Base-by-base conservation (phyloP, 192 early-diverging fungal genomes). In the Coemansia sp. region DNA sequence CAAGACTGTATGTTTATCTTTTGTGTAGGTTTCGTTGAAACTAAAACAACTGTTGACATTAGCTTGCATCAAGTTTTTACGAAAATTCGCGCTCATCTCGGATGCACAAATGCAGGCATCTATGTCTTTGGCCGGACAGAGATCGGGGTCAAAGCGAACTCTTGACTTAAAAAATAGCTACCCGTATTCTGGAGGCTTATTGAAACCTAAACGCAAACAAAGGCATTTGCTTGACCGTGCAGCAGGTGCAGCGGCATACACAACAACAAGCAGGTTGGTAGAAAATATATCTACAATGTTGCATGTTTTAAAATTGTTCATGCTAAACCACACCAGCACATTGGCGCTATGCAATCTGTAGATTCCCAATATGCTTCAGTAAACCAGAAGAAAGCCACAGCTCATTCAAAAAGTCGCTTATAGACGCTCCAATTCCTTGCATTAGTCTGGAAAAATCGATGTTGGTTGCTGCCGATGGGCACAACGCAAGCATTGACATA, bases 1-100 rank as follows among this genome's bases (percentile, higher is more conserved):
- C 28, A 31, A 31, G 28, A 5, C 28, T 31, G 6, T 31, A 31
- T 31, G 28, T 5, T 31, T 31, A 31, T 31, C 4, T 31, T 5
- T 15, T n/a, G 15, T 48, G 17, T 48, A 48, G 46, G 46, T 19
- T 19, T 8, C n/a, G 46, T 19, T 17, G 7, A 64, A 66, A 15
- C 60, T 75, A 23, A 70, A 57, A 36, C 64, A 60, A 15, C 48
- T 76, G 15, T 57, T 76, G 23, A 59, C 49, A 5, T 44, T 74
- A 23, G 72, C 69, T 1, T 81, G 78, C 11, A 58, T 81, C 17
- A 81, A 74, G 40, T 74, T 81, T 61, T 62, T 81, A 14, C 72
- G 72, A 17, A 66, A 68, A 42, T 63, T 68, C 22, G 58, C 58
- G 9, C 26, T 68, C 59, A 57, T 71, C 9, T 62, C 65, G 14